Evolutionary conservation across 257 asterid genomes (phyloP), one percentile per base, ranked within the genome.

Genomic region (Capsicum pubescens): DNA sequence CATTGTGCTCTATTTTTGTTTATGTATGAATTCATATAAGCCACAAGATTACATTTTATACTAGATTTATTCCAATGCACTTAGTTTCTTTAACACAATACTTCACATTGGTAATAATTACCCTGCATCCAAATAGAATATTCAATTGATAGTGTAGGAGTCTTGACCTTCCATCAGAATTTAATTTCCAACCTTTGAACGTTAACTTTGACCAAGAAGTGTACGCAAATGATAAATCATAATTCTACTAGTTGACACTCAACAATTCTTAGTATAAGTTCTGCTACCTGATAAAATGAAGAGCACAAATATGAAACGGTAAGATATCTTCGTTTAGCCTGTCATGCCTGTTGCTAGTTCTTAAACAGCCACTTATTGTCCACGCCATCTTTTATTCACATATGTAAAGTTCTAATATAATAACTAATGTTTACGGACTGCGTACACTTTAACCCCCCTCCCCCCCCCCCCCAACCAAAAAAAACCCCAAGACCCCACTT

Each of bases 171-270:
- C 60, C 80, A 19, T 2, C 42, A 74, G 60, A 74, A 50, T 74
- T 60, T 74, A 52, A 55, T 48, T 74, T 46, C 60, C 80, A 74
- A 52, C 80, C 59, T 74, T 14, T 48, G 60, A 74, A 19, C 12
- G 42, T 74, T 19, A 6, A 12, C 79, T 48, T 1, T 74, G 60
- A 74, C 60, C 42, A 74, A 48, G 60, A 74, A 74, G 60, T 7
- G 12, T 74, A 74, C 80, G 11, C 60, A 74, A 74, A 74, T 50
- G n/a, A 74, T 48, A 74, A 71, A 74, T 14, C 60, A 50, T 48
- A 50, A 46, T 13, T 71, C 56, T 71, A 71, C 56, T 19, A 72
- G 42, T 46, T 46, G 80, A 71, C 59, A 46, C 8, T 42, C 58
- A 71, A 71, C 58, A 46, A 46, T 19, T 72, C 17, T 46, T 46